Percentiles rank a stretch among this genome's conserved stretches.
phyloP scores from a whole-genome alignment of 176 grass and related monocot genomes.

The Leersia perrieri region DNA sequence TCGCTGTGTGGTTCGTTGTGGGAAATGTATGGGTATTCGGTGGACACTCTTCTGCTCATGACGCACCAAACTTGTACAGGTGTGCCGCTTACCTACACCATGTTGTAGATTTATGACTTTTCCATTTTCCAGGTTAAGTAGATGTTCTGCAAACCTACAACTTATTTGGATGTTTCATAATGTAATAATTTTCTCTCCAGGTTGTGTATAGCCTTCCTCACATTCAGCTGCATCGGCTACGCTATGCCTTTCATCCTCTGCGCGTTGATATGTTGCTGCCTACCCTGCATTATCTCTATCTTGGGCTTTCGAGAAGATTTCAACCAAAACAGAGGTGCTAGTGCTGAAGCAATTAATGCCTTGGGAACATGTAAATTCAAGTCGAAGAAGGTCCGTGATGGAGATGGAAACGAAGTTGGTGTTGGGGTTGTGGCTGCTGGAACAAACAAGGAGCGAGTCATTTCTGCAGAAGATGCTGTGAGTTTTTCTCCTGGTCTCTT shows the following conservation, averaged over 20 bases:
- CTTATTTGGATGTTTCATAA: constrained; percentile 31
- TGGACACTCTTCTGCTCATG: constrained; percentile 72
- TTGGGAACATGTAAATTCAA: constrained; percentile 80
- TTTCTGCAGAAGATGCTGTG: constrained; percentile 83
- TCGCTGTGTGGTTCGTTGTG: constrained; percentile 97
- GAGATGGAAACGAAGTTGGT: constrained; percentile 41
- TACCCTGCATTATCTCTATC: constrained; percentile 87
- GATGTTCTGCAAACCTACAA: not conserved
- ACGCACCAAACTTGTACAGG: constrained; percentile 85
- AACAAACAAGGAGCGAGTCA: constrained; percentile 59
- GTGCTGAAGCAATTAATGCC: constrained; percentile 62
- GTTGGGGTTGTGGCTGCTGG: constrained; percentile 71
- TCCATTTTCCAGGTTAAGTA: not conserved
- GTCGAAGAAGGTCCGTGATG: constrained; percentile 44
- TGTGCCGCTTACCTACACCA: constrained; percentile 33
- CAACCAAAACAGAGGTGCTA: constrained; percentile 68
- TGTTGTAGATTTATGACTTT: constrained; percentile 10
- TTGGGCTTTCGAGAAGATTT: constrained; percentile 75
- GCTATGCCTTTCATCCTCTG: constrained; percentile 97
- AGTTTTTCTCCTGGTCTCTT: constrained; percentile 26
- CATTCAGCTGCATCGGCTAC: constrained; percentile 96
- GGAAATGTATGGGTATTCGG: constrained; percentile 98
- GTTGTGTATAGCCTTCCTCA: constrained; percentile 97
- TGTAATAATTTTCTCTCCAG: constrained; percentile 52
- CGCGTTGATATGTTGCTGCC: constrained; percentile 87